Percentiles rank a stretch among this genome's conserved stretches.
Conservation (phyloP, 495 filamentous ascomycete species). For the Neurospora tetraspora region DNA sequence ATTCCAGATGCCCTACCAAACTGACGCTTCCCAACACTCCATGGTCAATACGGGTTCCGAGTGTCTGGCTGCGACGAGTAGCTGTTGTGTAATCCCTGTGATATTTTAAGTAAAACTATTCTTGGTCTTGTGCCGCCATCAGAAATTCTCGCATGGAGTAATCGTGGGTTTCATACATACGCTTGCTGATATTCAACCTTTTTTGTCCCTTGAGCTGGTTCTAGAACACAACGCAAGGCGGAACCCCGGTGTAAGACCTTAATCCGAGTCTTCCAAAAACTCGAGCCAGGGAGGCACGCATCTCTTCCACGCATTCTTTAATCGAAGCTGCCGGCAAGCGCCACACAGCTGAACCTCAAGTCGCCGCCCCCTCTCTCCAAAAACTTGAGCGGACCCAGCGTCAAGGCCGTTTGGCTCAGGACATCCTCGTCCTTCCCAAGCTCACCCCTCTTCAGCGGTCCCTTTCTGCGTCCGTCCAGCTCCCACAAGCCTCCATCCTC, state of each 20-base stretch:
- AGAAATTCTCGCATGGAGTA: background rate
- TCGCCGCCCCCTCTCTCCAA: slow-evolving; percentile 58
- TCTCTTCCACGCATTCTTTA: slow-evolving; percentile 16
- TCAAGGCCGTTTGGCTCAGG: slow-evolving; percentile 54
- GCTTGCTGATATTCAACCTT: background rate
- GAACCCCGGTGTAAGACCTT: background rate
- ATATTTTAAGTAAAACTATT: background rate
- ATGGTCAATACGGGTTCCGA: background rate
- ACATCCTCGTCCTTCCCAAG: slow-evolving; percentile 53
- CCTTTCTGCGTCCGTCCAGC: slow-evolving; percentile 70
- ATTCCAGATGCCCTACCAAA: background rate
- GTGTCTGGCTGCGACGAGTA: background rate
- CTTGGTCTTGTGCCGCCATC: background rate
- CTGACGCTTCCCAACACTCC: background rate
- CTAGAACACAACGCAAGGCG: background rate
- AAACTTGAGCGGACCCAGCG: slow-evolving; percentile 50
- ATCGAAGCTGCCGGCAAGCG: slow-evolving; percentile 56
- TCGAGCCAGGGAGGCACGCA: background rate
- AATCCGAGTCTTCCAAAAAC: background rate
- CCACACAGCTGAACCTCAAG: slow-evolving; percentile 63
- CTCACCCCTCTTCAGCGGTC: slow-evolving; percentile 50
- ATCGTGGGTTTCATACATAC: background rate
- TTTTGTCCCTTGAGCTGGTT: background rate
- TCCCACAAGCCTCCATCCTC: slow-evolving; percentile 65
- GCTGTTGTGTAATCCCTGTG: background rate